Evolutionary conservation across 2,329 filamentous ascomycete species (phyloP).

Genomic region (Leptosphaerulina australis): DNA sequence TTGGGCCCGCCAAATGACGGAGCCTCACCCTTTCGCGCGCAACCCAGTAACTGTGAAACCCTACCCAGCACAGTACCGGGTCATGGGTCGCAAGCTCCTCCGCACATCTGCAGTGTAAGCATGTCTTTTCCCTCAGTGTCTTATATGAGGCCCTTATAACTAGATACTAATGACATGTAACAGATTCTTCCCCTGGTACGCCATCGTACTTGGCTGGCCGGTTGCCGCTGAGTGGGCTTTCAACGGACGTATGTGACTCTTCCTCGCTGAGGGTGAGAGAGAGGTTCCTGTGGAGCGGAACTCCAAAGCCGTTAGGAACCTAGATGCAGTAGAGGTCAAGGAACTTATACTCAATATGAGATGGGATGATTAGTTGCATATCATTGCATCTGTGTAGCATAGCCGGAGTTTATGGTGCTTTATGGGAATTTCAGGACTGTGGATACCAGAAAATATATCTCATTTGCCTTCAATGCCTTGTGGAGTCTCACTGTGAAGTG

Average conservation of each 20-base stretch:
- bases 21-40: constrained; percentile 46
- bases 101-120: constrained; percentile 40
- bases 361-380: constrained; percentile 35
- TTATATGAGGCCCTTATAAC: too few species aligned
- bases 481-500: background rate
- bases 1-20: constrained; percentile 41
- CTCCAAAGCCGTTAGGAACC: constrained; percentile 1
- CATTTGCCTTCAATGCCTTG: background rate
- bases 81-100: constrained; percentile 29
- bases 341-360: constrained; percentile 37
- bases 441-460: constrained; percentile 13
- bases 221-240: constrained; percentile 34
- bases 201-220: constrained; percentile 43
- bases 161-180: constrained; percentile 1
- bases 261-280: constrained; percentile 22
- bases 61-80: constrained; percentile 32
- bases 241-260: constrained; percentile 43
- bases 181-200: constrained; percentile 40
- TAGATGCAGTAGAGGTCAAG: constrained; percentile 32
- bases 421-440: background rate
- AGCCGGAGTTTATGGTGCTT: constrained; percentile 11
- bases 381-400: constrained; percentile 1
- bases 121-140: too few species aligned
- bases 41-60: constrained; percentile 34
- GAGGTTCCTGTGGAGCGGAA: background rate